A percentile compares a stretch with the other conserved stretches of the same genome.
phyloP scores from a whole-genome alignment of 768 basidiomycete species.

The Rubroboletus satanas region DNA sequence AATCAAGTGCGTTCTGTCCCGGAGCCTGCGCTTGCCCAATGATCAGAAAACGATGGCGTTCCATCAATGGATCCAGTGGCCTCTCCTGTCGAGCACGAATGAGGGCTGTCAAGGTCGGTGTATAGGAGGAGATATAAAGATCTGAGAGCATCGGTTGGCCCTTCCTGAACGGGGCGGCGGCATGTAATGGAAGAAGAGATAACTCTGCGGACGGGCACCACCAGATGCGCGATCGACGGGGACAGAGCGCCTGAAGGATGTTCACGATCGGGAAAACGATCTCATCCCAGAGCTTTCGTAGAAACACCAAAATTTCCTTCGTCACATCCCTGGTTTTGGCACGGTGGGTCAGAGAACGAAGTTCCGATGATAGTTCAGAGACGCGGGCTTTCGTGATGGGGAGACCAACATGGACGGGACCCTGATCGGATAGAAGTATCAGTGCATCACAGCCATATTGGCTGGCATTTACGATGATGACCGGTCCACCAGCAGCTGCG shows the following conservation, averaged over 20 bases:
- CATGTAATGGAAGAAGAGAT: background rate
- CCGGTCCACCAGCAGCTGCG: constrained; percentile 22
- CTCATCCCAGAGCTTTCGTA: background rate
- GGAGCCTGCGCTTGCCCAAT: background rate
- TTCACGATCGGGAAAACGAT: background rate
- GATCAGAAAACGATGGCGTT: background rate
- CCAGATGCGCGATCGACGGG: background rate
- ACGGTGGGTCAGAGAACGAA: background rate
- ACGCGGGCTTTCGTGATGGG: background rate
- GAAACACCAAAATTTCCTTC: background rate
- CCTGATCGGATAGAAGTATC: background rate
- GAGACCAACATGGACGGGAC: background rate
- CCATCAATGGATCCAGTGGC: background rate
- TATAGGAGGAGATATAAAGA: background rate
- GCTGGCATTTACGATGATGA: constrained; percentile 11
- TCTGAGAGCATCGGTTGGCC: background rate
- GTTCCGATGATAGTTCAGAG: background rate
- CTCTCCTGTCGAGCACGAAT: background rate
- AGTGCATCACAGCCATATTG: background rate
- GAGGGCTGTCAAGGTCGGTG: background rate
- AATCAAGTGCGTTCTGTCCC: no score
- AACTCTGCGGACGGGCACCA: background rate
- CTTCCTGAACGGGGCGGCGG: background rate
- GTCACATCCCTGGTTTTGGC: background rate
- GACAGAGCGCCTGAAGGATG: background rate